These are phyloP conservation scores for Phytophthora palmivora DNA, from an alignment of 352 stramenopile species.

Conservation along the genomic window DNA sequence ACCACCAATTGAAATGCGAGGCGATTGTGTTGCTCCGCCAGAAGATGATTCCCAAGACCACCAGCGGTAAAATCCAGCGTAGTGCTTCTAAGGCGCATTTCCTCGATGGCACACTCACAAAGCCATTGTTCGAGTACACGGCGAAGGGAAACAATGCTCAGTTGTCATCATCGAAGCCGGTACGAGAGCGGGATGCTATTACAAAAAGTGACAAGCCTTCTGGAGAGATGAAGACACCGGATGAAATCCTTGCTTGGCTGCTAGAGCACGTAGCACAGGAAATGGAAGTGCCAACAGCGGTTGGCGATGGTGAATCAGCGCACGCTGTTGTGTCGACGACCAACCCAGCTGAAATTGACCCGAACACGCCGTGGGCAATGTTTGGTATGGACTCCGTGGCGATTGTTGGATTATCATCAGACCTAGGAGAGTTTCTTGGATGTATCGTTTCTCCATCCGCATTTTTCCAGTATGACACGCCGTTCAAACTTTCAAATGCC, in stretches of 20 bases:
- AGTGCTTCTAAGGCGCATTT: constrained; percentile 71
- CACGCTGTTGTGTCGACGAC: constrained; percentile 18
- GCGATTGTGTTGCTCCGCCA: constrained; percentile 77
- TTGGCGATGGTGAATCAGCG: constrained; percentile 8
- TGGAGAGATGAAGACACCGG: constrained; percentile 59
- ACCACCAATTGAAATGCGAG: constrained; percentile 78
- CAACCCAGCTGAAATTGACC: constrained; percentile 47
- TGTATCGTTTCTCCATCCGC: constrained; percentile 72
- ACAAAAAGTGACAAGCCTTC: constrained; percentile 27
- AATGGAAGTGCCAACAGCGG: constrained; percentile 25
- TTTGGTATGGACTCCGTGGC: constrained; percentile 75
- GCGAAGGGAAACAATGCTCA: constrained; percentile 39
- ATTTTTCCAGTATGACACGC: constrained; percentile 79
- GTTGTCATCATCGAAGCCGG: constrained; percentile 15
- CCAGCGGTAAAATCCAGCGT: constrained; percentile 87
- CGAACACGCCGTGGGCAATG: constrained; percentile 65
- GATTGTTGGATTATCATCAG: constrained; percentile 69
- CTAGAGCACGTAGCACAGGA: constrained; percentile 71
- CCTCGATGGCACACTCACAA: constrained; percentile 47
- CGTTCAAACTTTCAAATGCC: constrained; percentile 62
- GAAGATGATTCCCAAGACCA: constrained; percentile 85
- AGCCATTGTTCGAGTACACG: constrained; percentile 62
- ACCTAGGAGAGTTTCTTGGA: constrained; percentile 70
- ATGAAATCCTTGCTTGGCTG: constrained; percentile 80
- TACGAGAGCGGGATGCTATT: constrained; percentile 11